Conservation (phyloP, 1,139 yeast species). For the Yamadazyma siamensis region DNA sequence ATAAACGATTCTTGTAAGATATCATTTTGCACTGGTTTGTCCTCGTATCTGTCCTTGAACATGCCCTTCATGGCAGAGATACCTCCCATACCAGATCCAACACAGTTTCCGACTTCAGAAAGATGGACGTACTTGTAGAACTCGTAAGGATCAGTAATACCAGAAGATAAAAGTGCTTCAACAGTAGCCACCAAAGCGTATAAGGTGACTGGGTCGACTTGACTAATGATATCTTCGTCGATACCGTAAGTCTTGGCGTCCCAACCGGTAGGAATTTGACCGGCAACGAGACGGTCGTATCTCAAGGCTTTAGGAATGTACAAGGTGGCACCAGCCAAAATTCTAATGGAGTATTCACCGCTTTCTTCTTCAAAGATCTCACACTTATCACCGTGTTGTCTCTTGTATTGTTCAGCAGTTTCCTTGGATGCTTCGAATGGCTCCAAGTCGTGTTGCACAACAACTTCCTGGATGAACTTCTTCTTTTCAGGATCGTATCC, state of each 20-base stretch:
- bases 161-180: slow-evolving; percentile 89
- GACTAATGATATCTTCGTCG: slow-evolving; percentile 85
- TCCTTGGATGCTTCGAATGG: slow-evolving; percentile 94
- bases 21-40: slow-evolving; percentile 93
- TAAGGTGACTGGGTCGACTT: slow-evolving; percentile 94
- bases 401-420: slow-evolving; percentile 87
- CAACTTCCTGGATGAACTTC: slow-evolving; percentile 90
- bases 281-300: slow-evolving; percentile 95
- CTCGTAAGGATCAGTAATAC: slow-evolving; percentile 97
- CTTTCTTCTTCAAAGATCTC: slow-evolving; percentile 87
- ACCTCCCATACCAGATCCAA: slow-evolving; percentile 99
- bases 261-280: slow-evolving; percentile 99
- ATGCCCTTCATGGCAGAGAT: slow-evolving; percentile 93
- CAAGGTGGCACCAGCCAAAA: slow-evolving; percentile 90
- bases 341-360: slow-evolving; percentile 88
- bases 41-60: slow-evolving; percentile 93
- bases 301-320: slow-evolving; percentile 93
- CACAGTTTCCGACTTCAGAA: slow-evolving; percentile 97
- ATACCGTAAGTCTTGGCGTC: slow-evolving; percentile 93
- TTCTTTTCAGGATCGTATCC: slow-evolving; percentile 96
- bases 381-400: slow-evolving; percentile 90
- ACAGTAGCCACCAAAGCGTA: slow-evolving; percentile 91
- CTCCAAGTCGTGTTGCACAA: slow-evolving; percentile 92
- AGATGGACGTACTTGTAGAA: slow-evolving; percentile 97
- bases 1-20: slow-evolving; percentile 96